These are phyloP conservation scores for Colletotrichum coccodes DNA, from an alignment of 2,329 filamentous ascomycete species.

Conservation along the genomic window DNA sequence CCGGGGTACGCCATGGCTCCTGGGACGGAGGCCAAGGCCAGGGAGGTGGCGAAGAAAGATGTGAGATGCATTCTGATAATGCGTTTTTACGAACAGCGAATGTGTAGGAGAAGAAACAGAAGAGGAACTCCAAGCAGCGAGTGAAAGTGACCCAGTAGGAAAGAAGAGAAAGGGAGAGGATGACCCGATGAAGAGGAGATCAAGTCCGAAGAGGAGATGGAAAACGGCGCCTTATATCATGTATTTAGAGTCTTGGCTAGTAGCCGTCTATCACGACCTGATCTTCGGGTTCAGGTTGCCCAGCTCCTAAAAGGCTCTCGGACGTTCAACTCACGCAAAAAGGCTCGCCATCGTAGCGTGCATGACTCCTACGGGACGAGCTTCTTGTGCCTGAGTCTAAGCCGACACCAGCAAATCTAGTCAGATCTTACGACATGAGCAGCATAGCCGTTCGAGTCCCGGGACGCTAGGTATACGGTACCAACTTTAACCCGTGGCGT, in stretches of 20 bases:
- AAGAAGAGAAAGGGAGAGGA: not conserved
- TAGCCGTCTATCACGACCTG: not conserved
- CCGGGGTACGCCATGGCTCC: conserved; percentile 32
- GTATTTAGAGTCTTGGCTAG: not conserved
- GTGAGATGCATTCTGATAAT: conserved; percentile 27
- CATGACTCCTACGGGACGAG: conserved; percentile 23
- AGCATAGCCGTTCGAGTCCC: not conserved
- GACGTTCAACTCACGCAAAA: not conserved
- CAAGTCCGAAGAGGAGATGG: not conserved
- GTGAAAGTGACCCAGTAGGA: not conserved
- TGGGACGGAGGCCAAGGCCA: conserved; percentile 28
- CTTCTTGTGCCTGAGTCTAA: conserved; percentile 7
- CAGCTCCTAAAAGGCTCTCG: not conserved
- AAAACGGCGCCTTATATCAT: conserved; percentile 21
- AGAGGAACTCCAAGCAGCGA: not conserved
- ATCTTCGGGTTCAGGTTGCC: not conserved
- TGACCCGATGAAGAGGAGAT: conserved; percentile 4
- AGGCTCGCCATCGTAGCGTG: conserved; percentile 4
- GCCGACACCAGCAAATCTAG: not conserved
- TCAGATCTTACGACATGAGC: conserved; percentile 7
- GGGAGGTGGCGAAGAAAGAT: conserved; percentile 28
- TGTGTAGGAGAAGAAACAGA: not conserved
- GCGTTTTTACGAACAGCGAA: not conserved
- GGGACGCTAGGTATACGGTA: not conserved
- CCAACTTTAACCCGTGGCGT: not conserved